These are phyloP conservation scores for barley (Hordeum vulgare) DNA, from an alignment of 176 grass and related monocot genomes.

Conservation along the genomic window DNA sequence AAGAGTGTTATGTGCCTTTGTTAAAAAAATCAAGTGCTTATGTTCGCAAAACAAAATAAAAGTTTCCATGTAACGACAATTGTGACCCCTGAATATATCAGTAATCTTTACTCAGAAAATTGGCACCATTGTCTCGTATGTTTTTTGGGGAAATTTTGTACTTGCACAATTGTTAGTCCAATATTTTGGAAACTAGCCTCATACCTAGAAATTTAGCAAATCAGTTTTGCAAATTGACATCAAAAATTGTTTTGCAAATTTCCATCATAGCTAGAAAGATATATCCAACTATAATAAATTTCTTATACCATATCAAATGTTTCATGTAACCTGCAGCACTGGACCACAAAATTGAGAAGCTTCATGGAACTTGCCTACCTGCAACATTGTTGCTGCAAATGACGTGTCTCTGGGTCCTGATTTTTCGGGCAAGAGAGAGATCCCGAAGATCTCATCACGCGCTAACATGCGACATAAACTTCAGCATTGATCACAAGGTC, in stretches of 20 bases:
- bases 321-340: no score
- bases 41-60: neutral
- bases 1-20: neutral
- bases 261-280: no score
- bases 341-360: neutral
- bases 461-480: neutral
- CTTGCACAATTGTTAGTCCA: neutral
- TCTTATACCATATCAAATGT: no score
- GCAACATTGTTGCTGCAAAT: no score
- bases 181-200: neutral
- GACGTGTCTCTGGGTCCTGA: no score
- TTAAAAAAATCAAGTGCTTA: neutral
- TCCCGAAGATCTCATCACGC: no score
- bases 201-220: neutral
- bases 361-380: constrained; percentile 21
- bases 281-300: neutral
- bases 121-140: neutral
- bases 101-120: neutral
- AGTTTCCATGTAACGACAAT: neutral
- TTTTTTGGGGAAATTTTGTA: neutral
- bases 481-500: neutral
- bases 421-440: neutral
- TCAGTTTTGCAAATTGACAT: no score
- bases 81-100: neutral
- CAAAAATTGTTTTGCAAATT: neutral